phyloP scores from a whole-genome alignment of 306 rosid species.

The Arachis hypogaea region DNA sequence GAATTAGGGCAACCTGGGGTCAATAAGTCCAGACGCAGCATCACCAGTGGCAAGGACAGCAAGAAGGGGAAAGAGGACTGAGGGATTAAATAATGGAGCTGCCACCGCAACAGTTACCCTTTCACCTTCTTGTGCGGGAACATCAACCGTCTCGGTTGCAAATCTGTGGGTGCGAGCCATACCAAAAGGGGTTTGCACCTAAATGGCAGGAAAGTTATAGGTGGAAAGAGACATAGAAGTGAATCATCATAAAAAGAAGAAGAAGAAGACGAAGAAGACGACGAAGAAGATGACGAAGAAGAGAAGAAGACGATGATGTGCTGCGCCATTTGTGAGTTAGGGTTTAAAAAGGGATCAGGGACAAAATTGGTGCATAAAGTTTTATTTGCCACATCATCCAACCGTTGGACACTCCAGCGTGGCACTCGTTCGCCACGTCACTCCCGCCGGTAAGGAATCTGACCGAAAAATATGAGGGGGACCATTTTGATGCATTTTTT shows the following conservation, averaged over 20 bases:
- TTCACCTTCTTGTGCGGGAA: constrained; percentile 94
- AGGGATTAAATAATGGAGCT: constrained; percentile 82
- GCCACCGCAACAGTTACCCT: constrained; percentile 91
- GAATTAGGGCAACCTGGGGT: constrained; percentile 81
- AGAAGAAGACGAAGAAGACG: no score
- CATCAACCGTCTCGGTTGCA: constrained; percentile 92
- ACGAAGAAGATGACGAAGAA: no score
- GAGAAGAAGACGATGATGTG: no score
- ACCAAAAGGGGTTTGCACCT: constrained; percentile 91
- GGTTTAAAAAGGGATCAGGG: no score
- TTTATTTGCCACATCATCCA: no score
- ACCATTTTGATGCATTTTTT: no score
- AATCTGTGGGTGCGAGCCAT: constrained; percentile 89
- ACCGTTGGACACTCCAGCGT: no score
- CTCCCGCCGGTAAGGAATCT: no score
- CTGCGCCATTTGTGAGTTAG: no score
- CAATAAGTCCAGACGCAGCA: constrained; percentile 84
- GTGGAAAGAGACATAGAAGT: constrained; percentile 9
- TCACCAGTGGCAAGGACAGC: constrained; percentile 85
- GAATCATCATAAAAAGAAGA: constrained; percentile 11
- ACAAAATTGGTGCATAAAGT: no score
- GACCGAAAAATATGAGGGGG: no score
- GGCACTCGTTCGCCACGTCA: no score
- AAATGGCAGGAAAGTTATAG: constrained; percentile 34
- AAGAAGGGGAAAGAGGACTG: constrained; percentile 69